Evolutionary conservation across 2,329 filamentous ascomycete species (phyloP), one percentile per base, ranked within the genome.

Genomic region (Diaporthe longicolla): DNA sequence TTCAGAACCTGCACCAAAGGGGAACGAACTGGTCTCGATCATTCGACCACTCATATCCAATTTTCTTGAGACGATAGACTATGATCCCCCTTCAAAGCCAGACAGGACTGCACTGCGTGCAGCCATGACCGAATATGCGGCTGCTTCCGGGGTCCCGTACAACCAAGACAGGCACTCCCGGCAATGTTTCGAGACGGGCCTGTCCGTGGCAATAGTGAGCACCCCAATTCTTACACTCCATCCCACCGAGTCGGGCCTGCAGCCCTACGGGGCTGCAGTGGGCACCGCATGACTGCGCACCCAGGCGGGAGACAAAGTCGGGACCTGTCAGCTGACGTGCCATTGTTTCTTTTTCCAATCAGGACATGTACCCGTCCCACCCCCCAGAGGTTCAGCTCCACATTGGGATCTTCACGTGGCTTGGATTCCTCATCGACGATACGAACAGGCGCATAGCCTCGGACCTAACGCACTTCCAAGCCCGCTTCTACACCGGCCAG

Each of bases 341-440:
- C 24, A 40, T 29, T 40, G 5, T 61, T 63, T 37, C 37, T 9
- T 70, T 43, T 45, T 61, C 57, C 37, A 40, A 26, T 13, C 50
- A 77, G 76, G 71, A 76, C 24, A 77, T 76, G 75, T 77, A 76
- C 21, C 76, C 76, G 1, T 58, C 73, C 32, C 75, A 77, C 13
- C 75, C 75, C 8, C 65, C 78, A 5, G 77, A 81, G 21, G 75
- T 81, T 21, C 79, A 79, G 54, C 71, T 83, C 35, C 80, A 82
- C 73, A 76, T 81, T 15, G 79, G 80, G 21, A 79, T 82, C 48
- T 80, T 79, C 63, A 81, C 81, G 35, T 80, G 80, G 74, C 71
- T 82, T 8, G 78, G 77, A 8, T 78, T 79, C 32, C 74, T 81
- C 10, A 78, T 80, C 21, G 81, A 82, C 43, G 80, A 82, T 75